These are phyloP conservation scores for Fusarium pseudonygamai DNA, from an alignment of 2,329 filamentous ascomycete genomes.

Conservation along the genomic window DNA sequence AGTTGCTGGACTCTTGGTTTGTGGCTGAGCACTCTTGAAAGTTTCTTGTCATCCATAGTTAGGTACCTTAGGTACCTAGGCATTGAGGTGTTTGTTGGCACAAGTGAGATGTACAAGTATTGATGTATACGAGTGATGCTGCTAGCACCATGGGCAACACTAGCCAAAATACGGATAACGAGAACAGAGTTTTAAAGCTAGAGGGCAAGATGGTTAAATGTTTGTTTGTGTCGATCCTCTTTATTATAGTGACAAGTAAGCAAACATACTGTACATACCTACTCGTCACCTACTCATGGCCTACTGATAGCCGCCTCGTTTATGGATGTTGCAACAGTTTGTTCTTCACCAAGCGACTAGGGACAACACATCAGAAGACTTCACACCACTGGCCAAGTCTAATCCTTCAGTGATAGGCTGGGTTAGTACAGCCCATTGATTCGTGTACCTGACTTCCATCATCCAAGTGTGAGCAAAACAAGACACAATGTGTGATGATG, in stretches of 20 bases:
- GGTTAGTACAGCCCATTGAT: neutral
- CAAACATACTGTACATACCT: neutral
- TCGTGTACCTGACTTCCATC: neutral
- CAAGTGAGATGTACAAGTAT: neutral
- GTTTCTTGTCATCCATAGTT: neutral
- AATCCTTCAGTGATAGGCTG: neutral
- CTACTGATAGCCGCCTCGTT: neutral
- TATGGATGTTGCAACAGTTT: neutral
- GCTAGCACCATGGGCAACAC: slow-evolving; percentile 17
- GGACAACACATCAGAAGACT: neutral
- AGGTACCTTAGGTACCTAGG: too few relatives aligned
- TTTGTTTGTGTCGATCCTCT: neutral
- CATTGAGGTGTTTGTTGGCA: slow-evolving; percentile 1
- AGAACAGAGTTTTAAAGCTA: neutral
- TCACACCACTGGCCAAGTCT: neutral
- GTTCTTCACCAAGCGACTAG: neutral
- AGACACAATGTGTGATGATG: neutral
- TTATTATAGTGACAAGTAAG: neutral
- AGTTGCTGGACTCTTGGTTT: neutral
- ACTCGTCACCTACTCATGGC: neutral
- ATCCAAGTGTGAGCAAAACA: neutral
- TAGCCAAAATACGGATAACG: neutral
- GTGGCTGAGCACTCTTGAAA: slow-evolving; percentile 32
- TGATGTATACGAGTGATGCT: slow-evolving; percentile 7
- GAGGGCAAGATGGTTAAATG: neutral